Conservation (phyloP, 305 asterid genomes). For the Fraxinus xanthoxyloides region DNA sequence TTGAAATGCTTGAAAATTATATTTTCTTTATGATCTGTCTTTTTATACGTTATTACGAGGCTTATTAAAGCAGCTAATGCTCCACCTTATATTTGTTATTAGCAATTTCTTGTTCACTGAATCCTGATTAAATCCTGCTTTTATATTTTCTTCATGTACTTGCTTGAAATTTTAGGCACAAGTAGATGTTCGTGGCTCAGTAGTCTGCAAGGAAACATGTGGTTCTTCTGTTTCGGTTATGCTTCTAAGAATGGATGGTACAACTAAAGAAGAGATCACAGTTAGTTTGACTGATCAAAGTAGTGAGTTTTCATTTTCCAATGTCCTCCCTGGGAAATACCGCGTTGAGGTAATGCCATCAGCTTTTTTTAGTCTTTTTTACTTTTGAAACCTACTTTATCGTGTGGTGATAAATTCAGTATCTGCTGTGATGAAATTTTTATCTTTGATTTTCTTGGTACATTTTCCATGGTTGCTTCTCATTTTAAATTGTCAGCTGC, state of each 20-base stretch:
- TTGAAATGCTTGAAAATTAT: slow-evolving; percentile 11
- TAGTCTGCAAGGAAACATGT: slow-evolving; percentile 81
- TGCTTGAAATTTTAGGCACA: slow-evolving; percentile 58
- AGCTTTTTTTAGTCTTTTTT: slow-evolving; percentile 22
- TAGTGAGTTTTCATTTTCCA: slow-evolving; percentile 63
- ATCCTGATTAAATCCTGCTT: slow-evolving; percentile 4
- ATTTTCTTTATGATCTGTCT: background rate
- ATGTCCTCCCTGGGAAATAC: slow-evolving; percentile 87
- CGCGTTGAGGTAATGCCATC: slow-evolving; percentile 72
- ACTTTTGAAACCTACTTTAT: background rate
- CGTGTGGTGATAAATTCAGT: background rate
- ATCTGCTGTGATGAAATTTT: background rate
- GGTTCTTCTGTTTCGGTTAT: slow-evolving; percentile 69
- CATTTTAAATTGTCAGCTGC: background rate
- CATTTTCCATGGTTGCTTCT: background rate
- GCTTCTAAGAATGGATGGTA: slow-evolving; percentile 66
- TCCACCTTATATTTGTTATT: slow-evolving; percentile 14
- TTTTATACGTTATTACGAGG: background rate
- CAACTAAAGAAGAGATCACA: slow-evolving; percentile 50
- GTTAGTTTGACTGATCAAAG: slow-evolving; percentile 56
- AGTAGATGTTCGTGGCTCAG: slow-evolving; percentile 76
- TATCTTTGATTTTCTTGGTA: background rate
- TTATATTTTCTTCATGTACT: slow-evolving; percentile 7
- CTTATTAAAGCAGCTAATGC: background rate
- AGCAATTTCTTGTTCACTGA: background rate